Evolutionary conservation across 371 early-diverging fungal species (phyloP), one percentile per base, ranked within the genome.

Genomic region (Mortierella sp.): DNA sequence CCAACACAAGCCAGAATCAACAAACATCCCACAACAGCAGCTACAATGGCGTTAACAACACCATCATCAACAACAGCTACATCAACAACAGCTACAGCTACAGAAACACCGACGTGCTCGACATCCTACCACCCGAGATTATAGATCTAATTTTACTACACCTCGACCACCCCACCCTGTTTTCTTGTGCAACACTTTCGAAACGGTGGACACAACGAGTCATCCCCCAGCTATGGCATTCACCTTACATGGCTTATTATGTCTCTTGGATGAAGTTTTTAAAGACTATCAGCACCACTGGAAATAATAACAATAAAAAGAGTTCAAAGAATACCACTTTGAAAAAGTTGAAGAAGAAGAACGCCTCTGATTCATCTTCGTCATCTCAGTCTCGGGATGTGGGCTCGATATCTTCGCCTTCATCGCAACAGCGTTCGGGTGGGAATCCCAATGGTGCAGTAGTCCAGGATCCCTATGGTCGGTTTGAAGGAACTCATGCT

Each of bases 241-340:
- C 62, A 8, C 83, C 83, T 0, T 74, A 63, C 63, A 70, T 67
- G 69, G 45, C 21, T n/a, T 83, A 83, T 52, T 77, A 77, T 43
- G 48, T 58, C 28, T 77, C 83, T 0, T 83, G 83, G 83, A 67
- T 59, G 65, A 70, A 63, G 55, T 59, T 83, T 11, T 19, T 74
- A 3, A 66, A 67, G 22, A 70, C 68, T 1, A 43, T 74, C 28
- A 57, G 33, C 50, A 36, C 1, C 2, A 24, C 57, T 38, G 40
- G 8, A 7, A 10, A 28, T 13, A 28, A 38, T 15, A 33, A 8
- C 38, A 22, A 21, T 8, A 36, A 9, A 2, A 40, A 22, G 9
- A 58, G 58, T 58, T 16, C 67, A 28, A 45, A 55, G 8, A 47
- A 33, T 28, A 15, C 33, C 15, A 11, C 58, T 15, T 2, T 8